Percentiles rank a stretch among this genome's conserved stretches.
Conservation (phyloP, 1,139 yeast genomes). For the Lizanozyma gosingica region DNA sequence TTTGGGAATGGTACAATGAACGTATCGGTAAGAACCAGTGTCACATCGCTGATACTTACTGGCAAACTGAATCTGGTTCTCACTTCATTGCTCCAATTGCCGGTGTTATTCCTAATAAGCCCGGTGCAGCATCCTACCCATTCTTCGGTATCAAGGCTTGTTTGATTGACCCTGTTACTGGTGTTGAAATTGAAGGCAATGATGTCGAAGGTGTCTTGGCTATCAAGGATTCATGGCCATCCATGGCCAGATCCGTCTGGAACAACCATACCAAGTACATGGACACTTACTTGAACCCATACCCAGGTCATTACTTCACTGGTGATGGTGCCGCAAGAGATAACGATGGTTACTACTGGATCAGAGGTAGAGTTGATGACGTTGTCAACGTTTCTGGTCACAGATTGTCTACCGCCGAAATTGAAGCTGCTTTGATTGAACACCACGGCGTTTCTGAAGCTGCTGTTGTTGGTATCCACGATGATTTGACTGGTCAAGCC, state of each 20-base stretch:
- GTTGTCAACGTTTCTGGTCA: constrained; percentile 98
- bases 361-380: constrained; percentile 97
- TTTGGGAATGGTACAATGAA: constrained; percentile 98
- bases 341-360: constrained; percentile 96
- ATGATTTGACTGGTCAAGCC: constrained; percentile 96
- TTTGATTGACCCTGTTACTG: constrained; percentile 87
- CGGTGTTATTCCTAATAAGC: constrained; percentile 91
- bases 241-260: constrained; percentile 96
- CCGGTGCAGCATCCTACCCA: constrained; percentile 95
- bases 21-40: constrained; percentile 85
- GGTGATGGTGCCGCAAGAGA: constrained; percentile 99
- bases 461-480: constrained; percentile 91
- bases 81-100: constrained; percentile 94
- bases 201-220: constrained; percentile 97
- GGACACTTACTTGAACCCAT: constrained; percentile 91
- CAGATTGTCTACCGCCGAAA: constrained; percentile 94
- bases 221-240: constrained; percentile 87
- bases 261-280: constrained; percentile 81
- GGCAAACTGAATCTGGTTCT: constrained; percentile 99
- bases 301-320: constrained; percentile 94
- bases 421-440: constrained; percentile 84
- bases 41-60: constrained; percentile 87
- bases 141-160: constrained; percentile 90
- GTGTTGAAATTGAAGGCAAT: constrained; percentile 74
- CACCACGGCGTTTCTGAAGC: constrained; percentile 79